Base-by-base conservation (phyloP, 2,329 filamentous ascomycete species). In the Lasiodiplodia theobromae region DNA sequence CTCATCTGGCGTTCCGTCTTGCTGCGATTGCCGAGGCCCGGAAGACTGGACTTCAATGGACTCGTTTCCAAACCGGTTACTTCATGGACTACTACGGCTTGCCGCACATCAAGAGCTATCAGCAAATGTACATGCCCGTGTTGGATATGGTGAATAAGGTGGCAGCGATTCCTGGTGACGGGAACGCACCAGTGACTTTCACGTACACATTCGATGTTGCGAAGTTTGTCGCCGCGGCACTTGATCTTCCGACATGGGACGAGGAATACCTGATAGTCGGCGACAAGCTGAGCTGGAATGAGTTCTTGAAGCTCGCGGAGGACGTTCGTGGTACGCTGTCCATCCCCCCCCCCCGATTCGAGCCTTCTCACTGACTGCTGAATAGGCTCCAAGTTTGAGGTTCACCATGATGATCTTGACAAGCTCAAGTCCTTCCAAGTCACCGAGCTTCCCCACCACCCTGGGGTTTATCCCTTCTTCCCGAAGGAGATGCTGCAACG, bases 181-280 rank as follows among this genome's bases (percentile, higher is more conserved):
- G 86, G 0, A 77, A 83, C 25, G 78, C 76, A 8, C 75, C 75
- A 2, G 77, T 84, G 11, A 74, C 78, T 3, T 83, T 86, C 73
- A 87, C 85, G 0, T 83, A 86, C 71, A 84, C 81, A 0, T 75
- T 74, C 7, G 86, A 88, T 71, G 75, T 88, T 44, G 85, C 81
- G 3, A 79, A 74, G 40, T 86, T 84, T 67, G 77, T 86, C 4
- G 80, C 78, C 11, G 78, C 77, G 3, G 68, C 78, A 3, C 71
- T 87, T 14, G 78, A 80, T 18, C 70, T 82, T 31, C 71, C 79
- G 4, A 77, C 77, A 28, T 87, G 86, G 85, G 80, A 82, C 2
- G 76, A 78, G 31, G 72, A 75, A 11, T 73, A 70, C 44, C 60
- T 53, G 37, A 62, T 78, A 3, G 31, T 31, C 1, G 72, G 70